These are phyloP conservation scores for Fusarium dlaminii DNA, from an alignment of 2,329 filamentous ascomycete genomes.

Conservation along the genomic window DNA sequence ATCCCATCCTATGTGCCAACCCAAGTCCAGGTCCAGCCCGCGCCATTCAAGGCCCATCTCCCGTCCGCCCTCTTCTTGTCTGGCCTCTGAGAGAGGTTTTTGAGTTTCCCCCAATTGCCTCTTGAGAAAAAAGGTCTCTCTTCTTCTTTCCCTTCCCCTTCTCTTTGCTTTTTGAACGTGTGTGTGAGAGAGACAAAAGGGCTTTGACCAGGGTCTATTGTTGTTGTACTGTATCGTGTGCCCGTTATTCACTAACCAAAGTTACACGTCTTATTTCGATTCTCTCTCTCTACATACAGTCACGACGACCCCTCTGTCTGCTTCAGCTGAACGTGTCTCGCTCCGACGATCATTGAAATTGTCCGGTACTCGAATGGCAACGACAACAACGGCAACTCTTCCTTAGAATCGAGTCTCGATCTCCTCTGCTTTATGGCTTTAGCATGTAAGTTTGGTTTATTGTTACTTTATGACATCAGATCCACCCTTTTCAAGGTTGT, in stretches of 20 bases:
- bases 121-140: constrained; percentile 2
- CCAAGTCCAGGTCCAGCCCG: constrained; percentile 1
- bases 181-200: constrained; percentile 23
- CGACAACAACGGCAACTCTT: not conserved
- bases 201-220: constrained; percentile 15
- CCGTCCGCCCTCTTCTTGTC: constrained; percentile 3
- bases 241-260: not conserved
- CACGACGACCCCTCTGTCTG: constrained; percentile 11
- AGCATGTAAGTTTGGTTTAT: constrained; percentile 22
- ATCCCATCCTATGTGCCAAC: constrained; percentile 21
- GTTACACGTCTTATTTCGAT: constrained; percentile 15
- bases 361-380: constrained; percentile 1
- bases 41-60: constrained; percentile 23
- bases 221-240: constrained; percentile 15
- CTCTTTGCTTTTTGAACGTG: constrained; percentile 3
- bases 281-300: not conserved
- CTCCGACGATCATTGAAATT: constrained; percentile 13
- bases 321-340: not conserved
- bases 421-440: constrained; percentile 29
- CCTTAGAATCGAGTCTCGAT: not conserved
- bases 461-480: constrained; percentile 30
- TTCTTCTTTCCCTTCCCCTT: not conserved
- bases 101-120: constrained; percentile 20
- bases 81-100: not conserved
- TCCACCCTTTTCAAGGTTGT: constrained; percentile 4